Conservation (phyloP, 306 rosid species). For the Rosa chinensis region DNA sequence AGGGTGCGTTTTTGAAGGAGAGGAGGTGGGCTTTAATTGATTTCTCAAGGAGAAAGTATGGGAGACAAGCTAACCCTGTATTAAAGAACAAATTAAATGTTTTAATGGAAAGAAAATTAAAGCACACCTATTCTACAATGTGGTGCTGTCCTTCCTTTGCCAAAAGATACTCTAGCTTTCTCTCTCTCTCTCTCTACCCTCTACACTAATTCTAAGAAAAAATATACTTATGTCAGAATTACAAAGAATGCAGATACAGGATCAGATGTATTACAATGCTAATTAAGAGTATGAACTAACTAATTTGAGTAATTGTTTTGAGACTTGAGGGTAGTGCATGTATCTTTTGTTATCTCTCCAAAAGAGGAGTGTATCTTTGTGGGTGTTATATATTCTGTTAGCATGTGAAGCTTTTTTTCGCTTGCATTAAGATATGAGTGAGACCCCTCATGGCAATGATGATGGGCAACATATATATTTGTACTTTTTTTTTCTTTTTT, state of each 20-base stretch:
- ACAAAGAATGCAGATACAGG: not conserved
- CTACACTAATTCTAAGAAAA: not conserved
- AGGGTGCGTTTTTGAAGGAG: slow-evolving; percentile 92
- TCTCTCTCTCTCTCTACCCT: slow-evolving; percentile 22
- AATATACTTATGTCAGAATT: slow-evolving; percentile 1
- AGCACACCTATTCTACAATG: slow-evolving; percentile 48
- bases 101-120: slow-evolving; percentile 26
- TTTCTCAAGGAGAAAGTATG: slow-evolving; percentile 43
- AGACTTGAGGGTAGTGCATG: slow-evolving; percentile 10
- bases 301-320: not conserved
- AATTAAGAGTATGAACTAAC: not conserved
- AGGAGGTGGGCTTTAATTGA: slow-evolving; percentile 45
- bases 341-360: slow-evolving; percentile 27
- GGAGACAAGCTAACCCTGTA: slow-evolving; percentile 39
- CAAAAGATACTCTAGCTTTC: slow-evolving; percentile 49
- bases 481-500: not conserved
- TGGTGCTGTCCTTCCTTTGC: slow-evolving; percentile 54
- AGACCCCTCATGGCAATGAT: slow-evolving; percentile 49
- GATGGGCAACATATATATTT: slow-evolving; percentile 29
- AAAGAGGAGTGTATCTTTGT: slow-evolving; percentile 37
- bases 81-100: slow-evolving; percentile 1
- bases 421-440: slow-evolving; percentile 35
- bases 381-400: slow-evolving; percentile 30
- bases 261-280: slow-evolving; percentile 8
- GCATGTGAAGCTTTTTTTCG: slow-evolving; percentile 43